Percentiles rank a stretch among this genome's conserved stretches.
Conservation (phyloP, 2,329 filamentous ascomycete genomes). For the Venturia pyrina region DNA sequence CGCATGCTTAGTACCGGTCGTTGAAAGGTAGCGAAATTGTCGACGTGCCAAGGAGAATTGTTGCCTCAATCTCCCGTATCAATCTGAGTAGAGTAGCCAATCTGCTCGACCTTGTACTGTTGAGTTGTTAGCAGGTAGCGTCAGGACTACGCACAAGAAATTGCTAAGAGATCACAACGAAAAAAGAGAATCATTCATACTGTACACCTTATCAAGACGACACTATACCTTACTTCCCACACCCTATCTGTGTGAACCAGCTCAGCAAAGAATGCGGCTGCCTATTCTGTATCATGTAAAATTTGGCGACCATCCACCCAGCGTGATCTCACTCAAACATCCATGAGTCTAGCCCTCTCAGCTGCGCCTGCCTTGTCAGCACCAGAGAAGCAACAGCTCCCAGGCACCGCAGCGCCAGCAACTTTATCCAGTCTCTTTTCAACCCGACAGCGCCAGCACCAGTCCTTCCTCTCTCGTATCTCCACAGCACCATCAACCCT, state of each 20-base stretch:
- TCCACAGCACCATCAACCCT: constrained; percentile 6
- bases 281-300: not conserved
- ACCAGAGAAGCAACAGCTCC: not conserved
- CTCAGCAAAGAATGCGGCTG: not conserved
- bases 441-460: not conserved
- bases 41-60: not conserved
- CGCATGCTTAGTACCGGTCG: not conserved
- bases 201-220: not conserved
- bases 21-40: not conserved
- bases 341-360: not conserved
- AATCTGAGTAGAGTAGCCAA: not conserved
- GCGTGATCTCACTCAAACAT: not conserved
- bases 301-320: not conserved
- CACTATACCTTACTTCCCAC: not conserved
- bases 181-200: not conserved
- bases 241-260: not conserved
- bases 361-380: not conserved
- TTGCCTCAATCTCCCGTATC: not conserved
- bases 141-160: not conserved
- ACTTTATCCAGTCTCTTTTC: not conserved
- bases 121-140: not conserved
- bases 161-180: not conserved
- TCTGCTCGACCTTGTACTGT: not conserved
- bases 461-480: constrained; percentile 1
- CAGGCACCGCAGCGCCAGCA: not conserved